Percentiles rank a stretch among this genome's conserved stretches.
Conservation (phyloP, 2,329 filamentous ascomycete species). For the Herpomyces periplanetae region DNA sequence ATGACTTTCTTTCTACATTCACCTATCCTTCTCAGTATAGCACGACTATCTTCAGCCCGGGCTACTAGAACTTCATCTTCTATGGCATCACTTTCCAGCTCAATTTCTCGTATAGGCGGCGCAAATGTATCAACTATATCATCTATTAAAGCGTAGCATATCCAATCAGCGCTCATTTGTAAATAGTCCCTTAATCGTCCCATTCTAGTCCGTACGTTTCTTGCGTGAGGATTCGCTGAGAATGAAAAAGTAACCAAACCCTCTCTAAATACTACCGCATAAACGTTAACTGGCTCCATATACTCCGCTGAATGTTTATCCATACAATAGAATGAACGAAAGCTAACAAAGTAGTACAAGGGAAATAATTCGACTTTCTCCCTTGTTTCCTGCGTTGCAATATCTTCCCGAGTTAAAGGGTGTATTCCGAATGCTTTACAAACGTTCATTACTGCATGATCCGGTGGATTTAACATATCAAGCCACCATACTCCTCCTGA, state of each 20-base stretch:
- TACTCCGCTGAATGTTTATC: constrained; percentile 42
- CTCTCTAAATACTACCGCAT: constrained; percentile 82
- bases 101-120: constrained; percentile 50
- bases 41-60: constrained; percentile 51
- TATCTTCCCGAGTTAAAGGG: constrained; percentile 79
- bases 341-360: constrained; percentile 91
- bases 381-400: constrained; percentile 65
- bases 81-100: constrained; percentile 57
- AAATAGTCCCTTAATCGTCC: constrained; percentile 77
- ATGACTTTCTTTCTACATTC: constrained; percentile 76
- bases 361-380: constrained; percentile 96
- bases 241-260: constrained; percentile 86
- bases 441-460: constrained; percentile 51
- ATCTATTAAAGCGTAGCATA: constrained; percentile 94
- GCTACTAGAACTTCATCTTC: constrained; percentile 85
- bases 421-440: constrained; percentile 87
- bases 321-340: constrained; percentile 59
- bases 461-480: constrained; percentile 58
- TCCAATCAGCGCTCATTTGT: constrained; percentile 79
- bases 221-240: constrained; percentile 43
- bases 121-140: constrained; percentile 91
- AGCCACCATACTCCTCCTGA: constrained; percentile 89
- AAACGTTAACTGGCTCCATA: constrained; percentile 77
- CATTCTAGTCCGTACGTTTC: constrained; percentile 64
- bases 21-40: constrained; percentile 55